phyloP scores from a whole-genome alignment of 495 filamentous ascomycete genomes.

The Tuber indicum region DNA sequence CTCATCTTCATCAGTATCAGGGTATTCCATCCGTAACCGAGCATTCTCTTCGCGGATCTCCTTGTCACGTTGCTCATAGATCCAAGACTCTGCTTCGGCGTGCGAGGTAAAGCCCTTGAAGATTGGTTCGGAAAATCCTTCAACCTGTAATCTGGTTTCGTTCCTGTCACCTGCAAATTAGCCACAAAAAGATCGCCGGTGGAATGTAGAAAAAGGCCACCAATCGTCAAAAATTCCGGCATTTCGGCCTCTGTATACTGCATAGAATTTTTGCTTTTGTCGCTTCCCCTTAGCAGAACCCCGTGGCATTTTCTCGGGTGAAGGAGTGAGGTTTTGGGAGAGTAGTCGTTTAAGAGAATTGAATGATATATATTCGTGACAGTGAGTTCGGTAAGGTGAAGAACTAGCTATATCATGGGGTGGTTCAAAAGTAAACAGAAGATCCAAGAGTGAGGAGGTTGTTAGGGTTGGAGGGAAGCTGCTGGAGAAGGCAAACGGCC shows the following conservation, averaged over 20 bases:
- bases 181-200: conserved; percentile 2
- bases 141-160: conserved; percentile 25
- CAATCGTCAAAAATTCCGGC: conserved; percentile 25
- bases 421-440: background rate
- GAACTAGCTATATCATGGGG: background rate
- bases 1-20: conserved; percentile 1
- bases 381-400: background rate
- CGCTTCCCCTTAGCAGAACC: background rate
- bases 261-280: conserved; percentile 15
- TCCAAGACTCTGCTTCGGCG: conserved; percentile 21
- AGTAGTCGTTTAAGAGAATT: background rate
- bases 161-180: conserved; percentile 15
- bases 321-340: background rate
- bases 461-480: background rate
- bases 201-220: conserved; percentile 9
- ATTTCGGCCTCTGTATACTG: conserved; percentile 22
- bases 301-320: background rate
- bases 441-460: background rate
- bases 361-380: background rate
- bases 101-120: conserved; percentile 28
- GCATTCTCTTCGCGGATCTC: conserved; percentile 20
- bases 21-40: conserved; percentile 9
- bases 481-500: background rate
- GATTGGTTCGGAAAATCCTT: conserved; percentile 23
- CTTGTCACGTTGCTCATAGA: conserved; percentile 10